Conservation (phyloP, 352 stramenopile genomes). For the Aphanomyces stellatus region DNA sequence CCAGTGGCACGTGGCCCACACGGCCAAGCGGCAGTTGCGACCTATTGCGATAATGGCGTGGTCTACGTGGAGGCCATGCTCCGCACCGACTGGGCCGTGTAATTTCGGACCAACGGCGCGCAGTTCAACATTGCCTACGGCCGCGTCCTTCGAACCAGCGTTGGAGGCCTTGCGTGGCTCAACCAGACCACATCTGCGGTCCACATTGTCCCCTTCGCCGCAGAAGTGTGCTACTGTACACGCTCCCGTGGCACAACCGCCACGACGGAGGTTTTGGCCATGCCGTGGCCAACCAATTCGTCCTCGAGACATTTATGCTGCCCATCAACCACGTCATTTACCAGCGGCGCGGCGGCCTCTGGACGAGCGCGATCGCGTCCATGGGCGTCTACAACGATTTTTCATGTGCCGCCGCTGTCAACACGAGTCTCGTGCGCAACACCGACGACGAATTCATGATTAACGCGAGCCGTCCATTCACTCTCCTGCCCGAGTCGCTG, state of each 20-base stretch:
- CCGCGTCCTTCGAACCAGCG: background rate
- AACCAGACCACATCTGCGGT: background rate
- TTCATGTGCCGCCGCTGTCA: background rate
- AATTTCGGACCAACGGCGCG: background rate
- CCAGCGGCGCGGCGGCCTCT: background rate
- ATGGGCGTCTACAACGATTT: background rate
- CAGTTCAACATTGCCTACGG: background rate
- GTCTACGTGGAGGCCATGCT: conserved; percentile 13
- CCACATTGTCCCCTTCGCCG: background rate
- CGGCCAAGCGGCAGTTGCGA: background rate
- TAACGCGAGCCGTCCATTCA: background rate
- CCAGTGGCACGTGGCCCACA: background rate
- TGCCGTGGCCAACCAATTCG: background rate
- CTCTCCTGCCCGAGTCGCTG: background rate
- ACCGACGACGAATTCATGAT: too few species aligned
- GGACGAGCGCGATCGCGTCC: background rate
- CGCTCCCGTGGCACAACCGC: conserved; percentile 5
- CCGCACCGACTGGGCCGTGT: background rate
- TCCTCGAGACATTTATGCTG: background rate
- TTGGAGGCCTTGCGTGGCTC: background rate
- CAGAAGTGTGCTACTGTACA: background rate
- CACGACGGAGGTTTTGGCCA: background rate
- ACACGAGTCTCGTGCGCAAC: background rate
- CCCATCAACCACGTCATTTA: background rate
- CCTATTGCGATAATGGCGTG: background rate